phyloP scores from a whole-genome alignment of 257 asterid species.

The Ophiorrhiza pumila region DNA sequence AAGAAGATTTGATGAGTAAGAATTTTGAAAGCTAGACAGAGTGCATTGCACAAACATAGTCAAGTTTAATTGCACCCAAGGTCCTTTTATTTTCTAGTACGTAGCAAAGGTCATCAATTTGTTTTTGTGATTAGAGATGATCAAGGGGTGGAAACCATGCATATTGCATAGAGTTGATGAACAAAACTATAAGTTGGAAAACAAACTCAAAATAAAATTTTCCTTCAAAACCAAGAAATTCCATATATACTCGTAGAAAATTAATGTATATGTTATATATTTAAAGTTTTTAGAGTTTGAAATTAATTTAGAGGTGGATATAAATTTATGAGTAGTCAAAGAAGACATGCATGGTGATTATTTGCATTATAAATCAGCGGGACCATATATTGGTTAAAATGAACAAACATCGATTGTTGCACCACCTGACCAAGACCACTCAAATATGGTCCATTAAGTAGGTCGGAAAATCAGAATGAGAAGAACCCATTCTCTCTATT shows the following conservation, averaged over 20 bases:
- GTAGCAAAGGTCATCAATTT: background rate
- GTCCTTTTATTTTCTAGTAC: background rate
- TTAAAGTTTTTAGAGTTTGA: background rate
- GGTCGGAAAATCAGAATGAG: background rate
- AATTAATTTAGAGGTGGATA: background rate
- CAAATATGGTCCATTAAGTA: constrained; percentile 9
- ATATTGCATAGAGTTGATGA: no score
- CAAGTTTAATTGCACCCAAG: no score
- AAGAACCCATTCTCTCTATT: background rate
- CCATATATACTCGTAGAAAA: no score
- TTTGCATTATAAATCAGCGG: background rate
- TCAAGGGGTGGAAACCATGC: no score
- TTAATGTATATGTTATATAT: background rate
- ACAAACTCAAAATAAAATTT: no score
- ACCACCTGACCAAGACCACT: constrained; percentile 13
- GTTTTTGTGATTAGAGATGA: no score
- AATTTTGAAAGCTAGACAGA: no score
- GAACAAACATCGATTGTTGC: constrained; percentile 15
- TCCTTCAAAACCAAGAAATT: no score
- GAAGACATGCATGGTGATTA: background rate
- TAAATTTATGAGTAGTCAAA: background rate
- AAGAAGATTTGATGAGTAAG: no score
- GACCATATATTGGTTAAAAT: constrained; percentile 10
- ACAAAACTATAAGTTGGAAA: no score
- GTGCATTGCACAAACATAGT: no score